These are phyloP conservation scores for Termitomyces sp. DNA, from an alignment of 1,284 basidiomycete genomes.

Conservation along the genomic window DNA sequence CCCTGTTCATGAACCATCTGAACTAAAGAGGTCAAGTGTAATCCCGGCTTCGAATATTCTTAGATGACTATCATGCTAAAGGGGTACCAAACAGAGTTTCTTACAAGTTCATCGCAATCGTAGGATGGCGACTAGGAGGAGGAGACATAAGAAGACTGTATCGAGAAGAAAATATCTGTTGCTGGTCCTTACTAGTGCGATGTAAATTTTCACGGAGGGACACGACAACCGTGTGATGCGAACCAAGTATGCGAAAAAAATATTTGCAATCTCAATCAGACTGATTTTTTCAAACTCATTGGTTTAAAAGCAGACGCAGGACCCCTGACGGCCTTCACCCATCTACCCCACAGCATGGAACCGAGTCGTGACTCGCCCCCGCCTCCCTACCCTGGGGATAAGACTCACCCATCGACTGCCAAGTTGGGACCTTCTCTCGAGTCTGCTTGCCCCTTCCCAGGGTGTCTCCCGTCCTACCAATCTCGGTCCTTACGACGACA, in stretches of 20 bases:
- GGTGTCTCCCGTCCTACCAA: constrained; percentile 8
- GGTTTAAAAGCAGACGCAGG: neutral
- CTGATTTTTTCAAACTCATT: neutral
- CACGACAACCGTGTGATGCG: neutral
- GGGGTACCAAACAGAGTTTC: neutral
- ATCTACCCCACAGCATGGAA: neutral
- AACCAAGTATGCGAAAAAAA: neutral
- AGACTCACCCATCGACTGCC: neutral
- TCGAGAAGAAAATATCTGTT: neutral
- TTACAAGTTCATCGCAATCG: neutral
- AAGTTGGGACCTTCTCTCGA: neutral
- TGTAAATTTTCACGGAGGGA: neutral
- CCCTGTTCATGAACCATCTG: neutral
- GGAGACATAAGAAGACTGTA: neutral
- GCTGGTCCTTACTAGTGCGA: neutral
- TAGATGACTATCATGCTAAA: neutral
- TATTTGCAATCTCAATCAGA: neutral
- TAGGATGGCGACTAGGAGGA: neutral
- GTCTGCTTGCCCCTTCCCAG: neutral
- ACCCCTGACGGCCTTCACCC: neutral
- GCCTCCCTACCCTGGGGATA: neutral
- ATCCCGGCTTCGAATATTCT: neutral
- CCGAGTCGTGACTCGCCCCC: neutral
- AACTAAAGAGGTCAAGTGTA: neutral
- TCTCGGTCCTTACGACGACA: constrained; percentile 1